Base-by-base conservation (phyloP, 75 land plant species). In the Gnetum montanum region DNA sequence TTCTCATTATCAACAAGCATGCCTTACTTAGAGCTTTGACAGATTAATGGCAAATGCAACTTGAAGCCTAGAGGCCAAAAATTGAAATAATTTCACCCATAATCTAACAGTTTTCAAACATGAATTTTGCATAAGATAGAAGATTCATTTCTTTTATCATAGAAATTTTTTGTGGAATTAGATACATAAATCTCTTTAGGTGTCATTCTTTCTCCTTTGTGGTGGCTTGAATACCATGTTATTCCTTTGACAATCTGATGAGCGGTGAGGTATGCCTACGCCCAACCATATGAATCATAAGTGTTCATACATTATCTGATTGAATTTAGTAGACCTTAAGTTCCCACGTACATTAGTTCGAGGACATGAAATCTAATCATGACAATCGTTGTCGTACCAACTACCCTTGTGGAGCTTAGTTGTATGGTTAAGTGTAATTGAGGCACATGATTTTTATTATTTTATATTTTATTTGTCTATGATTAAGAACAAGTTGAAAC, bases 61-160 rank as follows among this genome's bases (percentile, higher is more conserved):
- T 20, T 68, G 82, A 45, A 84, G 83, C 60, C 64, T 93, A 63
- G 98, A 93, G 47, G 59, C 90, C 19, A 88, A 74, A 70, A 93
- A 93, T 68, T 65, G 90, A 31, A 95, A 93, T 37, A 93, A 82
- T 64, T 93, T 93, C 70, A 93, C 98, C 26, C 95, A 93, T 58
- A 84, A 88, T 62, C 65, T 93, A 19, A 88, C 90, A 18, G 41
- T 72, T 31, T 93, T 88, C 71, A 79, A 90, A 61, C 80, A 88
- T 67, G 98, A 93, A 20, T 93, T 88, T 54, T 79, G 86, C 49
- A 74, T 75, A 43, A 93, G 88, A 68, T 88, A 83, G 62, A 38
- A 11, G 63, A 60, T 43, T 27, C 45, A 59, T 27, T 44, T 59
- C 51, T 44, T 44, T 23, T 59, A 44, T 45, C 25, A 12, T 53